Evolutionary conservation across 805 yeast species (phyloP).

Genomic region (Cyberlindnera subsufficiens): DNA sequence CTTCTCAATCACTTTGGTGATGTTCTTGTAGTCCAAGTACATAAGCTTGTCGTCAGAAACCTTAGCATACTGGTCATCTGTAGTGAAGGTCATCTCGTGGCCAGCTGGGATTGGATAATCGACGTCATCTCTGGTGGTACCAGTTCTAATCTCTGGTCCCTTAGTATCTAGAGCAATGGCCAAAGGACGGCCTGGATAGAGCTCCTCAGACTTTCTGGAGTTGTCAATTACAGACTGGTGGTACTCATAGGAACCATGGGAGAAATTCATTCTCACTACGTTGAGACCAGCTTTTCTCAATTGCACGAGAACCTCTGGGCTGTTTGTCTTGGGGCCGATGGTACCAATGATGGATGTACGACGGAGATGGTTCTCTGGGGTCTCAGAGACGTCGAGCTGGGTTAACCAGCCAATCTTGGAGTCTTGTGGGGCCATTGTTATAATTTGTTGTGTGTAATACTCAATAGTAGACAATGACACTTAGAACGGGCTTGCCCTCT

Average conservation of each 20-base stretch:
- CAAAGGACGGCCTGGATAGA: slow-evolving; percentile 91
- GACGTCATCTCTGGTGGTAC: slow-evolving; percentile 73
- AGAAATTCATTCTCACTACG: slow-evolving; percentile 98
- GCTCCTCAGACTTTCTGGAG: slow-evolving; percentile 87
- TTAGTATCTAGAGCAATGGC: slow-evolving; percentile 98
- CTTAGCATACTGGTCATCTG: slow-evolving; percentile 74
- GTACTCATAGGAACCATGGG: slow-evolving; percentile 97
- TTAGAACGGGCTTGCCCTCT: background rate
- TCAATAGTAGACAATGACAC: background rate
- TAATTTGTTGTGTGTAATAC: background rate
- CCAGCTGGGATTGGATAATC: slow-evolving; percentile 81
- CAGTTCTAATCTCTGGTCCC: slow-evolving; percentile 99
- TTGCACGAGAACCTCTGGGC: slow-evolving; percentile 73
- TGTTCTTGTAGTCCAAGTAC: slow-evolving; percentile 93
- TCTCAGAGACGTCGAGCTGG: slow-evolving; percentile 21
- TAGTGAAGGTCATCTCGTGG: slow-evolving; percentile 91
- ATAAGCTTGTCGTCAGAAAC: slow-evolving; percentile 72
- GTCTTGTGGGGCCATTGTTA: slow-evolving; percentile 14
- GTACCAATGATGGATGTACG: slow-evolving; percentile 98
- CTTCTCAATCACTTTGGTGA: slow-evolving; percentile 82
- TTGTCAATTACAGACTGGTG: slow-evolving; percentile 96
- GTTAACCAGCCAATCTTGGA: slow-evolving; percentile 26
- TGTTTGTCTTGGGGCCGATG: slow-evolving; percentile 97
- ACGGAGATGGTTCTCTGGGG: slow-evolving; percentile 34
- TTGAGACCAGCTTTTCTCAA: slow-evolving; percentile 96